phyloP scores from a whole-genome alignment of 1,139 yeast species.

The Debaryomyces fabryi region DNA sequence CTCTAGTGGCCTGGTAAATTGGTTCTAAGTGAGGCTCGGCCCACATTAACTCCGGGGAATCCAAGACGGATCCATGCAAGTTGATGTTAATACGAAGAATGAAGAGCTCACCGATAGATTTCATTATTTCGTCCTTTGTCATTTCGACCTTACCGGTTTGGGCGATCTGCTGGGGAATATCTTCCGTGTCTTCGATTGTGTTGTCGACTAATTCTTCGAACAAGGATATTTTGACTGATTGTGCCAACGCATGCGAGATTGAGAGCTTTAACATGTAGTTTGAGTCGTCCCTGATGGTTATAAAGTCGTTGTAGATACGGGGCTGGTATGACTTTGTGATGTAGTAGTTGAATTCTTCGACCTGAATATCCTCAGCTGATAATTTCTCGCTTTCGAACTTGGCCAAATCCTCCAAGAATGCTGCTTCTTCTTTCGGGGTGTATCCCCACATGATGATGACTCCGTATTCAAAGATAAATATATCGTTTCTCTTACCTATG shows the following conservation, averaged over 20 bases:
- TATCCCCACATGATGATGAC: constrained; percentile 97
- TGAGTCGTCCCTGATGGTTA: constrained; percentile 85
- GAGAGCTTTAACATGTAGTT: constrained; percentile 89
- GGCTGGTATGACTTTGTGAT: constrained; percentile 94
- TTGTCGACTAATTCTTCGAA: constrained; percentile 95
- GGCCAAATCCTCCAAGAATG: constrained; percentile 80
- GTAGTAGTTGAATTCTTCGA: constrained; percentile 92
- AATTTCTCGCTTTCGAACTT: constrained; percentile 89
- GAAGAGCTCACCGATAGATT: constrained; percentile 92
- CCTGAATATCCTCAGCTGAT: constrained; percentile 86
- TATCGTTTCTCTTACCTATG: constrained; percentile 74
- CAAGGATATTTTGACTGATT: constrained; percentile 88
- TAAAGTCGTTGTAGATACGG: constrained; percentile 90
- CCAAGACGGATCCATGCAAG: constrained; percentile 91
- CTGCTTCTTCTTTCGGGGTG: constrained; percentile 77
- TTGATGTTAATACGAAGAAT: constrained; percentile 88
- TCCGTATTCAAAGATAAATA: constrained; percentile 91
- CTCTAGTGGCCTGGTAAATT: constrained; percentile 93
- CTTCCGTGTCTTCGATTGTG: constrained; percentile 95
- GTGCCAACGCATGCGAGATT: constrained; percentile 89
- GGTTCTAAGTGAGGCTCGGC: constrained; percentile 97
- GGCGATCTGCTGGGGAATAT: constrained; percentile 94
- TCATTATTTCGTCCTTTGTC: constrained; percentile 94
- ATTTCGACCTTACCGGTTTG: constrained; percentile 91
- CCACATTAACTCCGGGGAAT: constrained; percentile 98